phyloP scores from a whole-genome alignment of 129 eudicot genomes.

The Chrysanthemum makinoi region DNA sequence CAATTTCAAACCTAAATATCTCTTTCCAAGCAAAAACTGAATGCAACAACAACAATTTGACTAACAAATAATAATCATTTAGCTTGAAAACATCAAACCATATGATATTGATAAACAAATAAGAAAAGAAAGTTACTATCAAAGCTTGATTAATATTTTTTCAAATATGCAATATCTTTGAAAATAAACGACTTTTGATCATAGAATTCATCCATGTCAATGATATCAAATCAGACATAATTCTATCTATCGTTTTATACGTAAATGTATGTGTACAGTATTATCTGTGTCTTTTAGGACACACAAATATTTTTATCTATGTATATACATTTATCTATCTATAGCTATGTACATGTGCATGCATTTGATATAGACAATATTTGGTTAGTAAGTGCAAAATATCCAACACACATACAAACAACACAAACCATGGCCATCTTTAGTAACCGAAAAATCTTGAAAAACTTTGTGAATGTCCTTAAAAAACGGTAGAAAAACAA shows the following conservation, averaged over 20 bases:
- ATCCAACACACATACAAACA: constrained; percentile 23
- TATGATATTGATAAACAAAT: not conserved
- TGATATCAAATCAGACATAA: constrained; percentile 5
- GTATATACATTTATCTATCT: constrained; percentile 16
- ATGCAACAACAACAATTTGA: not conserved
- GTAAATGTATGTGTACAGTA: constrained; percentile 19
- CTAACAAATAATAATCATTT: not conserved
- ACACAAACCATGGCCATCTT: constrained; percentile 14
- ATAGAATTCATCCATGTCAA: constrained; percentile 2
- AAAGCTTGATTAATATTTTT: constrained; percentile 8
- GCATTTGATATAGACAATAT: constrained; percentile 23
- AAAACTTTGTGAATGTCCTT: constrained; percentile 21
- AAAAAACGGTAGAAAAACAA: constrained; percentile 18
- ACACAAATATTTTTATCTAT: constrained; percentile 10
- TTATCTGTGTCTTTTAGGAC: constrained; percentile 17
- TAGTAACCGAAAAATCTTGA: constrained; percentile 18
- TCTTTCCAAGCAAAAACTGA: not conserved
- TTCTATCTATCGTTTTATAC: constrained; percentile 10
- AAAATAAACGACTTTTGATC: not conserved
- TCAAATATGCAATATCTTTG: not conserved
- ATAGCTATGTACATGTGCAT: constrained; percentile 27
- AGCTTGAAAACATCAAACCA: constrained; percentile 4
- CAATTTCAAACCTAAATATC: constrained; percentile 28
- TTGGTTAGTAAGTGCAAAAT: constrained; percentile 13
- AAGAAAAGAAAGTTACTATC: constrained; percentile 12